phyloP scores from a whole-genome alignment of 2,329 filamentous ascomycete genomes.

The Ophiostoma pallidulum region DNA sequence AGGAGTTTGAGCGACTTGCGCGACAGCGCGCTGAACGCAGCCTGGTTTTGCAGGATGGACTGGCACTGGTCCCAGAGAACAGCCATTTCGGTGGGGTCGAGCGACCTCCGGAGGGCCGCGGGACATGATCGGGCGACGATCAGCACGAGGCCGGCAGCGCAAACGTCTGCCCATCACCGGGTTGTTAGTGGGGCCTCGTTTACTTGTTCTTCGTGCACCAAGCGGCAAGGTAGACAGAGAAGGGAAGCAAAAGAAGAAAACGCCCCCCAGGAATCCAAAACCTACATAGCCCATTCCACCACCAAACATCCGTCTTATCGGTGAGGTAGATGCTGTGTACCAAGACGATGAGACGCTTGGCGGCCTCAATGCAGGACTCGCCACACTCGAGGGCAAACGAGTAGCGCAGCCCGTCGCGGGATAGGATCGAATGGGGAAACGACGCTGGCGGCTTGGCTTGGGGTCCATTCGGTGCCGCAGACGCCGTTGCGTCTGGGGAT shows the following conservation, averaged over 20 bases:
- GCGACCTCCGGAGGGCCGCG: constrained; percentile 7
- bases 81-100: constrained; percentile 6
- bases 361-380: constrained; percentile 10
- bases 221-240: no score
- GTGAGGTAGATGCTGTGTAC: constrained; percentile 9
- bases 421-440: neutral
- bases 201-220: no score
- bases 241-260: no score
- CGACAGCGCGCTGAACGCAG: constrained; percentile 9
- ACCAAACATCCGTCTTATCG: constrained; percentile 9
- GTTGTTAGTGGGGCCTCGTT: no score
- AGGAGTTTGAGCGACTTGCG: constrained; percentile 11
- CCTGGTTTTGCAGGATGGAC: constrained; percentile 10
- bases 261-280: no score
- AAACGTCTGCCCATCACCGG: constrained; percentile 3
- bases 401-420: constrained; percentile 9
- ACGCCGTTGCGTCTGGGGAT: neutral
- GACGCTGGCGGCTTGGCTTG: no score
- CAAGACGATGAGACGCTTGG: constrained; percentile 5
- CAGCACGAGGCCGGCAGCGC: constrained; percentile 12
- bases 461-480: no score
- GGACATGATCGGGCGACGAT: constrained; percentile 12
- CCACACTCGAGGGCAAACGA: constrained; percentile 13
- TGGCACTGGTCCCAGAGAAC: constrained; percentile 11
- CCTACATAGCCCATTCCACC: constrained; percentile 14